Evolutionary conservation across 1,284 basidiomycete species (phyloP).

Genomic region (Ganoderma multipileum): DNA sequence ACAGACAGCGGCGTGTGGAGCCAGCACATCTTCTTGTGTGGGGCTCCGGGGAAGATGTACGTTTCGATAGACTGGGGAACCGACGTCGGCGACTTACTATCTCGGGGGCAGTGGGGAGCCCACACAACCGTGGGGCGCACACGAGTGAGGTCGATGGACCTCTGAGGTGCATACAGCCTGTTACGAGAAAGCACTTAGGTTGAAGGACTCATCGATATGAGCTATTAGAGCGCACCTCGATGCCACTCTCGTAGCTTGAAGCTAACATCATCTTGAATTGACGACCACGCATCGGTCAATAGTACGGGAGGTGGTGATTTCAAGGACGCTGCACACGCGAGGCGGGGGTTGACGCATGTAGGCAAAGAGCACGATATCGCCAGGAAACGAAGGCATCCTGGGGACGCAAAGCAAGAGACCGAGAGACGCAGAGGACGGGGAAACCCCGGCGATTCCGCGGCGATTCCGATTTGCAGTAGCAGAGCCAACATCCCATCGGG

Average conservation of each 20-base stretch:
- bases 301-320: too few relatives aligned
- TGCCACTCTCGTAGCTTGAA: not conserved
- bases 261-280: not conserved
- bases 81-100: constrained; percentile 4
- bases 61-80: not conserved
- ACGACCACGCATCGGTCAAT: not conserved
- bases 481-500: not conserved
- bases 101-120: not conserved
- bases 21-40: constrained; percentile 1
- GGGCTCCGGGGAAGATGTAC: constrained; percentile 9
- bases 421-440: constrained; percentile 1
- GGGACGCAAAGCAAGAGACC: not conserved
- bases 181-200: not conserved
- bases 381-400: not conserved
- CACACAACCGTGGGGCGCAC: not conserved
- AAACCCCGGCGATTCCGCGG: constrained; percentile 6
- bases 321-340: not conserved
- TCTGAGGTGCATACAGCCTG: not conserved
- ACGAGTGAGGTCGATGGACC: not conserved
- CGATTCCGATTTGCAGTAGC: not conserved
- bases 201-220: not conserved
- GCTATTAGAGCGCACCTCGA: not conserved
- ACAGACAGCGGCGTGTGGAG: not conserved
- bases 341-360: not conserved
- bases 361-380: not conserved